Evolutionary conservation across 164 flowering plant species (phyloP).

Genomic region (Malania oleifera): DNA sequence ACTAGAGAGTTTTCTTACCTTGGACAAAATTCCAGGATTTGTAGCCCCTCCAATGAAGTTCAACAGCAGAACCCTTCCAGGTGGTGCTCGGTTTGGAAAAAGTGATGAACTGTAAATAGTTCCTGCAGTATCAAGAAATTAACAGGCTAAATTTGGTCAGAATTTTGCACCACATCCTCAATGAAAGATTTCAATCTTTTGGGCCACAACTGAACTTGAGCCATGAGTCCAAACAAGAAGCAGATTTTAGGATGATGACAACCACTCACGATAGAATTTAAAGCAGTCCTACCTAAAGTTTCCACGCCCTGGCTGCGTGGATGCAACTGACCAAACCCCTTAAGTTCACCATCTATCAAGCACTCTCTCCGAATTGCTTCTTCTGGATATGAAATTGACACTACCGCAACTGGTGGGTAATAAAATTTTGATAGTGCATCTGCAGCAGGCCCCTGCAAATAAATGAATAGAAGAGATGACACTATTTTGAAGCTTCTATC

Average conservation of each 20-base stretch:
- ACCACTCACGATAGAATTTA: not conserved
- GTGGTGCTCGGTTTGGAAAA: constrained; percentile 91
- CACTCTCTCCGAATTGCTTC: constrained; percentile 76
- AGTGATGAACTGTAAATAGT: constrained; percentile 95
- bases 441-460: constrained; percentile 66
- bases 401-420: constrained; percentile 96
- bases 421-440: constrained; percentile 78
- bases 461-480: constrained; percentile 2
- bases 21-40: constrained; percentile 70
- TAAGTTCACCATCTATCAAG: constrained; percentile 82
- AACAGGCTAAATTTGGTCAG: not conserved
- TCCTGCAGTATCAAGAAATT: constrained; percentile 40
- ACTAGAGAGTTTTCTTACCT: constrained; percentile 38
- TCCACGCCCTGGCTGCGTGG: constrained; percentile 97
- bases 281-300: constrained; percentile 59
- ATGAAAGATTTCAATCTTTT: not conserved
- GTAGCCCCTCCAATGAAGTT: constrained; percentile 97
- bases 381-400: constrained; percentile 78
- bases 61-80: constrained; percentile 77
- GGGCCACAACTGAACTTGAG: not conserved
- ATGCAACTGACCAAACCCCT: constrained; percentile 97
- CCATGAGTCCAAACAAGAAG: not conserved
- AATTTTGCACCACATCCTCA: not conserved
- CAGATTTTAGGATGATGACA: not conserved
- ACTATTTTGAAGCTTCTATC: not conserved